A percentile compares a stretch with the other conserved stretches of the same genome.
phyloP scores from a whole-genome alignment of 768 basidiomycete genomes.

The Atractiella rhizophila region DNA sequence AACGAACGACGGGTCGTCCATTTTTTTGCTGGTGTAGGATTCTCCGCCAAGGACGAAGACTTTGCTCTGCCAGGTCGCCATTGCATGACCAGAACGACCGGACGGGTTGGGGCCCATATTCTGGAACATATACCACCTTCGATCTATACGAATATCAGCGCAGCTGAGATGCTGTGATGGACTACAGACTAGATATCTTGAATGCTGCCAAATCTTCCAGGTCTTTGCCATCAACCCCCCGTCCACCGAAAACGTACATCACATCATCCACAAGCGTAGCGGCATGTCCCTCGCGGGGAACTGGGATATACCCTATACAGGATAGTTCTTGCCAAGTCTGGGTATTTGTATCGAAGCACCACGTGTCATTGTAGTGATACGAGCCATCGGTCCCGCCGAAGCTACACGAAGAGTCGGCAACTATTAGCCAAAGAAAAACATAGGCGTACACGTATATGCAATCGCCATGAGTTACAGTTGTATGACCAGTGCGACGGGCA shows the following conservation, averaged over 20 bases:
- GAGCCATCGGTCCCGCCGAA: slow-evolving; percentile 97
- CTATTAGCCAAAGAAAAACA: slow-evolving; percentile 9
- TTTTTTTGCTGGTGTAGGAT: slow-evolving; percentile 35
- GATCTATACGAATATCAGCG: slow-evolving; percentile 30
- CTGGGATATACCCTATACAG: slow-evolving; percentile 90
- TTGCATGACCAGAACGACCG: slow-evolving; percentile 87
- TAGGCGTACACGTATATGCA: slow-evolving; percentile 50
- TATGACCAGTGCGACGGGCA: slow-evolving; percentile 72
- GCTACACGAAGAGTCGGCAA: slow-evolving; percentile 24
- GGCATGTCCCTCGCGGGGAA: slow-evolving; percentile 84
- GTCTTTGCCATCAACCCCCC: slow-evolving; percentile 92
- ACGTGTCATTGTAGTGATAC: slow-evolving; percentile 97
- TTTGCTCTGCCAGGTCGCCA: slow-evolving; percentile 69
- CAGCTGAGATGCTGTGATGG: neutral
- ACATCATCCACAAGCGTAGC: slow-evolving; percentile 92
- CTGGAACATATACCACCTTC: slow-evolving; percentile 99
- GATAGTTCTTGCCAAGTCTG: slow-evolving; percentile 68
- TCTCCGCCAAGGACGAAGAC: slow-evolving; percentile 92
- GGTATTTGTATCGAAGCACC: slow-evolving; percentile 65
- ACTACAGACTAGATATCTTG: slow-evolving; percentile 74
- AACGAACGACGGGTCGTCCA: slow-evolving; percentile 56
- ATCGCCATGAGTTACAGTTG: slow-evolving; percentile 56
- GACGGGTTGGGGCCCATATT: slow-evolving; percentile 94
- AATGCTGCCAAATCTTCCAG: slow-evolving; percentile 83
- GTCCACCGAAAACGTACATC: slow-evolving; percentile 86